Conservation (phyloP, 2,329 filamentous ascomycete species). For the Claviceps sp. region DNA sequence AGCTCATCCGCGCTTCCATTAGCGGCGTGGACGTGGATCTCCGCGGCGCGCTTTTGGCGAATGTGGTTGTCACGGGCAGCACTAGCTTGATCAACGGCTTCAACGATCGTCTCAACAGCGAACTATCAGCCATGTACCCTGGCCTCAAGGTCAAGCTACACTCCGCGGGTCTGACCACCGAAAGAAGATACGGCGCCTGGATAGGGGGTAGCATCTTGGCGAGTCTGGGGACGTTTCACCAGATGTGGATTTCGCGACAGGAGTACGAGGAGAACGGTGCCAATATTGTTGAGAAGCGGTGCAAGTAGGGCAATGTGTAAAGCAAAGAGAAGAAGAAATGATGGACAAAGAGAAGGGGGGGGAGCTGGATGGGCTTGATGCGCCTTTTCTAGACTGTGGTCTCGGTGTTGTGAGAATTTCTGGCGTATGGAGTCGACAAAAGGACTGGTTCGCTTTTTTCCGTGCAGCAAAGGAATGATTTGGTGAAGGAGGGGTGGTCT, state of each 20-base stretch:
- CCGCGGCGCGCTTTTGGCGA: conserved; percentile 67
- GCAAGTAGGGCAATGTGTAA: conserved; percentile 48
- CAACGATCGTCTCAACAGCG: conserved; percentile 76
- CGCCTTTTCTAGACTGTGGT: background rate
- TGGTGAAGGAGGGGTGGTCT: background rate
- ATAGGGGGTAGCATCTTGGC: conserved; percentile 93
- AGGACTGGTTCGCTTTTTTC: conserved; percentile 12
- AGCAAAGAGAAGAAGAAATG: background rate
- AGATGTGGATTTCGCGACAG: conserved; percentile 97
- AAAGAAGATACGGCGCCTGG: conserved; percentile 88
- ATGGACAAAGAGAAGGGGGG: background rate
- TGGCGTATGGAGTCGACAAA: conserved; percentile 22
- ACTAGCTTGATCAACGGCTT: conserved; percentile 81
- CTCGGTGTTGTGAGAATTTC: background rate
- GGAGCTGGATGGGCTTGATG: background rate
- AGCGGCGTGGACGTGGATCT: conserved; percentile 79
- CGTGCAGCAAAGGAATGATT: background rate
- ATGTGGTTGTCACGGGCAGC: conserved; percentile 87
- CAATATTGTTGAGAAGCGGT: conserved; percentile 87
- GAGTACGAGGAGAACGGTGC: conserved; percentile 94
- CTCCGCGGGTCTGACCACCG: conserved; percentile 71
- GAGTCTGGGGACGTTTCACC: conserved; percentile 93
- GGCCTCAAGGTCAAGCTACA: conserved; percentile 79
- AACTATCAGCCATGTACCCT: conserved; percentile 71
- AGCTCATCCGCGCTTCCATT: conserved; percentile 66